Percentiles rank a stretch among this genome's conserved stretches.
Evolutionary conservation across 1,284 basidiomycete species (phyloP).

Genomic region (Binderoboletus segoi): DNA sequence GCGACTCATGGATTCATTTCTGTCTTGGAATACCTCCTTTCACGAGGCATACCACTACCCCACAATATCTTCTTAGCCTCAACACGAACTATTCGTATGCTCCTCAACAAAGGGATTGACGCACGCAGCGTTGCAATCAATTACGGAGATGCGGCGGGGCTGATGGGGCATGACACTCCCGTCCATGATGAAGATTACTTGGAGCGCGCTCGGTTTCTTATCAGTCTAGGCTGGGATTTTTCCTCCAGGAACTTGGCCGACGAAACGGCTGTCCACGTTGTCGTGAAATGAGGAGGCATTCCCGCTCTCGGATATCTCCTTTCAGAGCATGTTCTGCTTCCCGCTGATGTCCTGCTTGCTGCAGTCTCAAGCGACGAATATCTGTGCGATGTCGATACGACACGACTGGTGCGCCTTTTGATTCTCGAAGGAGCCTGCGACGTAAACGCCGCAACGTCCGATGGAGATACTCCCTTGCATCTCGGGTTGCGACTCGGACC

Average conservation of each 20-base stretch:
- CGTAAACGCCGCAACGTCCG: too few species aligned
- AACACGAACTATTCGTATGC: neutral
- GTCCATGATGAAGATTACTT: neutral
- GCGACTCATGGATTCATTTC: neutral
- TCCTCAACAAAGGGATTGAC: neutral
- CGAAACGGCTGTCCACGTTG: too few species aligned
- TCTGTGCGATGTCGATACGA: too few species aligned
- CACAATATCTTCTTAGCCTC: neutral
- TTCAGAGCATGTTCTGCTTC: too few species aligned
- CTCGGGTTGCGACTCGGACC: neutral
- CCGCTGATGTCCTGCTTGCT: too few species aligned
- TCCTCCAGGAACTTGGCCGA: too few species aligned
- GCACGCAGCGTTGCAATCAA: neutral
- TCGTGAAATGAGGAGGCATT: too few species aligned
- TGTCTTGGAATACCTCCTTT: slow-evolving; percentile 3
- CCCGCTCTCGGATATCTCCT: too few species aligned
- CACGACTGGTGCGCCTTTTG: too few species aligned
- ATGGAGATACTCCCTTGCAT: neutral
- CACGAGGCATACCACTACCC: neutral
- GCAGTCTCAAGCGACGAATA: neutral
- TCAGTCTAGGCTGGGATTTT: too few species aligned
- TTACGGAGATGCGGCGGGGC: too few species aligned
- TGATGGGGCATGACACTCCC: neutral
- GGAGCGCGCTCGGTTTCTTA: neutral
- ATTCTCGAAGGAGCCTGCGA: too few species aligned